Evolutionary conservation across 306 rosid species (phyloP), one percentile per base, ranked within the genome.

Genomic region (Carpinus fangiana): DNA sequence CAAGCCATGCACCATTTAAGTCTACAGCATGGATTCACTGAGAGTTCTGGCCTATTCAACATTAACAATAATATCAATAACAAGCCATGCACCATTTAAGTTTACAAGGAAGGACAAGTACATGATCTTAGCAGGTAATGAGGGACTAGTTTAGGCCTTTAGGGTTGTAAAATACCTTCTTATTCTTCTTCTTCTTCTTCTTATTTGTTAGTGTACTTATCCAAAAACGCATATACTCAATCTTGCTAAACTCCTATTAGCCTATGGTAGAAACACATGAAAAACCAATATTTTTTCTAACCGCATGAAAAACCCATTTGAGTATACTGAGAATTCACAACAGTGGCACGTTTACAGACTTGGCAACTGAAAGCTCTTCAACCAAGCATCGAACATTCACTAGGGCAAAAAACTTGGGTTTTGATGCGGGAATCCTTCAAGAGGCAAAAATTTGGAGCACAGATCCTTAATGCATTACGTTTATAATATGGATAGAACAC

Each of bases 91-190:
- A n/a, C n/a, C n/a, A n/a, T n/a, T n/a, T n/a, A n/a, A n/a, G n/a
- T 82, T 90, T 14, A 88, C 94, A 0, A 81, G 95, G 56, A 90
- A 90, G 77, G 89, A 86, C 78, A 92, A 92, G 80, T 92, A 92
- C 21, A 67, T 84, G 86, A 18, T 83, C 2, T 78, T 92, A 84
- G 90, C 97, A 7, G 91, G 95, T 10, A 81, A 87, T 8, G 89
- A 90, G 8, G 91, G 97, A 78, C 66, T 4, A 38, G 23, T 67
- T 67, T 23, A 41, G 51, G 31, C 2, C 76, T 16, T 2, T 31
- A 31, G 26, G 26, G 26, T 23, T 23, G 2, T 31, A 31, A 31
- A 31, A 31, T 2, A 31, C 34, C 34, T 23, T 1, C 26, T 23
- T 23, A 0, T 23, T 23, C 26, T 23, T 23, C 26, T 23, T 23